phyloP scores from a whole-genome alignment of 2,329 filamentous ascomycete genomes.

The Dactylellina cionopaga region DNA sequence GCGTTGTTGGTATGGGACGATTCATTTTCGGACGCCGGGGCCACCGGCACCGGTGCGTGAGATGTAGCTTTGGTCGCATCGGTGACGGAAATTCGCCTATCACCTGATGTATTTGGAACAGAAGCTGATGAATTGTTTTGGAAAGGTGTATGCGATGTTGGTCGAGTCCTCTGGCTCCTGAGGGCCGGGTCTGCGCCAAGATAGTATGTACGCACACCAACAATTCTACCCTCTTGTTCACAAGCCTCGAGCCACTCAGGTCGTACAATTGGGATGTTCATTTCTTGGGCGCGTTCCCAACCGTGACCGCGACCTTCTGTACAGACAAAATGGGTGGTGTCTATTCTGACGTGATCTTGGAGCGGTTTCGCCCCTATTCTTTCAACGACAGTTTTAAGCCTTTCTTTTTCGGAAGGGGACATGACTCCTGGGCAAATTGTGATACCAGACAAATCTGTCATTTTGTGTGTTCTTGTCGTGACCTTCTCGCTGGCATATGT shows the following conservation, averaged over 20 bases:
- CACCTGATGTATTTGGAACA: neutral
- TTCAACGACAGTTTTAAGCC: slow-evolving; percentile 78
- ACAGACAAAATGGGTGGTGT: slow-evolving; percentile 98
- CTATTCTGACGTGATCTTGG: slow-evolving; percentile 88
- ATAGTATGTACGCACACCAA: slow-evolving; percentile 95
- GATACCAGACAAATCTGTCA: slow-evolving; percentile 95
- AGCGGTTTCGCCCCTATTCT: slow-evolving; percentile 87
- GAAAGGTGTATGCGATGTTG: slow-evolving; percentile 22
- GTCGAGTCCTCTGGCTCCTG: slow-evolving; percentile 30
- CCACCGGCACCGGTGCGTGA: neutral
- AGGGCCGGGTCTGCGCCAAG: slow-evolving; percentile 75
- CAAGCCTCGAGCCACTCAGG: slow-evolving; percentile 99
- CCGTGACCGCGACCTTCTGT: slow-evolving; percentile 87
- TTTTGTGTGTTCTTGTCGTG: slow-evolving; percentile 91
- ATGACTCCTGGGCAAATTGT: slow-evolving; percentile 92
- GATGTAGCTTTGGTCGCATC: slow-evolving; percentile 9
- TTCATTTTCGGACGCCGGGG: slow-evolving; percentile 9
- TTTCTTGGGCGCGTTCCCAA: slow-evolving; percentile 97
- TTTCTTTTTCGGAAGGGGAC: slow-evolving; percentile 74
- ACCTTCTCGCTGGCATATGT: slow-evolving; percentile 86
- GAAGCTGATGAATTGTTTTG: slow-evolving; percentile 6
- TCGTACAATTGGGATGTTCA: slow-evolving; percentile 95
- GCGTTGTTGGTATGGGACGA: neutral
- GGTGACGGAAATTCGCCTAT: slow-evolving; percentile 30
- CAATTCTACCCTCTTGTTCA: slow-evolving; percentile 88